These are phyloP conservation scores for Colletotrichum somersetense DNA, from an alignment of 2,329 filamentous ascomycete species.

Conservation along the genomic window DNA sequence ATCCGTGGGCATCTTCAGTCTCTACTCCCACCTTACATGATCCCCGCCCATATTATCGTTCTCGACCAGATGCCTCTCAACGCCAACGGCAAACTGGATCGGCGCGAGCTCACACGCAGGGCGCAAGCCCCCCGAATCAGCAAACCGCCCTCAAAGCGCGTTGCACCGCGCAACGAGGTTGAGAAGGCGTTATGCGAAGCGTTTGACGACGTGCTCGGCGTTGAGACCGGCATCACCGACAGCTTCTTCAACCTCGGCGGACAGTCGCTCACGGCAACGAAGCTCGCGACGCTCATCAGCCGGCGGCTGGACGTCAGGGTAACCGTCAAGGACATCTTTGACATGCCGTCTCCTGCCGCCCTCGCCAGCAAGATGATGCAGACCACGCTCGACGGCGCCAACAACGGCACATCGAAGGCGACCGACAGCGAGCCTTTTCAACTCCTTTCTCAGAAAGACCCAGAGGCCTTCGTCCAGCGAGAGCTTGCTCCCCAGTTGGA, in stretches of 20 bases:
- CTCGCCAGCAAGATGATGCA: conserved; percentile 30
- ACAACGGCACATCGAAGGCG: neutral
- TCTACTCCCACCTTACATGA: conserved; percentile 47
- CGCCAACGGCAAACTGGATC: conserved; percentile 47
- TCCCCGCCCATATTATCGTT: conserved; percentile 45
- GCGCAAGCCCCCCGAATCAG: conserved; percentile 30
- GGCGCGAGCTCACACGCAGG: conserved; percentile 28
- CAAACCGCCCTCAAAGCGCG: conserved; percentile 1
- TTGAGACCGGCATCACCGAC: conserved; percentile 33
- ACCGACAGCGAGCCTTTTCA: conserved; percentile 30
- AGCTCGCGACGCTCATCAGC: conserved; percentile 31
- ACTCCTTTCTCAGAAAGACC: conserved; percentile 27
- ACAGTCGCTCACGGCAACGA: conserved; percentile 36
- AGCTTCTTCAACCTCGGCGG: conserved; percentile 43
- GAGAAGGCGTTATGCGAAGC: conserved; percentile 40
- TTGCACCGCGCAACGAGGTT: conserved; percentile 21
- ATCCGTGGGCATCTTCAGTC: conserved; percentile 12
- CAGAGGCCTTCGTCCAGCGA: conserved; percentile 23
- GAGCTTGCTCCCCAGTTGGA: conserved; percentile 19
- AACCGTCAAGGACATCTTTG: conserved; percentile 40
- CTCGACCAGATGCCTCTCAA: conserved; percentile 47
- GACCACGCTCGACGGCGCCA: neutral
- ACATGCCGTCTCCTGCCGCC: conserved; percentile 22
- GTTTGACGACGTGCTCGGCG: conserved; percentile 24
- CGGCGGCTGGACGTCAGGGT: conserved; percentile 13